Evolutionary conservation across 352 stramenopile genomes (phyloP).

Genomic region (Blastocystis sp.): DNA sequence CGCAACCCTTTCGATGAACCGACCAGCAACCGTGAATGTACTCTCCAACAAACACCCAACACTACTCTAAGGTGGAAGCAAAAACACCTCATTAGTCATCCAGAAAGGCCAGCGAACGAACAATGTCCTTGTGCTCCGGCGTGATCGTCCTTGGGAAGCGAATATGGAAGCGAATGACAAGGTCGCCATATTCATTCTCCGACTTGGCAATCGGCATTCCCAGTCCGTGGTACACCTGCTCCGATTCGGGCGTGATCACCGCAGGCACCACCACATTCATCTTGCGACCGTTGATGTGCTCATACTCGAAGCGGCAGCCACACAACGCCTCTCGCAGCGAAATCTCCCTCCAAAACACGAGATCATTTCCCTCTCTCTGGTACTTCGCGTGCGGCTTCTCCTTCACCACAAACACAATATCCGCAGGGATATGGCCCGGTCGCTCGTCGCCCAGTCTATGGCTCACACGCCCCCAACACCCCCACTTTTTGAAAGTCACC

Average conservation of each 20-base stretch:
- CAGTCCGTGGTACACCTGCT: constrained; percentile 56
- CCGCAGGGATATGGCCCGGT: constrained; percentile 75
- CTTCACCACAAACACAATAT: constrained; percentile 77
- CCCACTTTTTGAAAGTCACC: constrained; percentile 75
- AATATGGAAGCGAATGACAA: constrained; percentile 61
- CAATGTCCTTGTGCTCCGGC: constrained; percentile 29
- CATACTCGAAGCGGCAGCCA: constrained; percentile 34
- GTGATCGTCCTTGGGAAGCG: constrained; percentile 53
- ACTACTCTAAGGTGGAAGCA: background rate
- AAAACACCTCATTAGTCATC: constrained; percentile 59
- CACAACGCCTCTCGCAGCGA: constrained; percentile 75
- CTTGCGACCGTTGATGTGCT: constrained; percentile 43
- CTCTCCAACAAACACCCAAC: background rate
- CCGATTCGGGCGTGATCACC: constrained; percentile 52
- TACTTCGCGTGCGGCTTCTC: constrained; percentile 76
- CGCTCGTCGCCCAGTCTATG: constrained; percentile 74
- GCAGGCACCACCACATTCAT: constrained; percentile 57
- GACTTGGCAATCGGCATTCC: constrained; percentile 66
- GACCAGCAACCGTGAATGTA: too few relatives aligned
- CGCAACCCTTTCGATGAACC: too few relatives aligned
- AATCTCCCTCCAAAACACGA: constrained; percentile 75
- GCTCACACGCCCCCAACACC: background rate
- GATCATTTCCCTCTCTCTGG: constrained; percentile 74
- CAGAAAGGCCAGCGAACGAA: constrained; percentile 46
- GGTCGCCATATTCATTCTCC: constrained; percentile 51